phyloP scores from a whole-genome alignment of 164 flowering plant genomes.

The Vitis riparia region DNA sequence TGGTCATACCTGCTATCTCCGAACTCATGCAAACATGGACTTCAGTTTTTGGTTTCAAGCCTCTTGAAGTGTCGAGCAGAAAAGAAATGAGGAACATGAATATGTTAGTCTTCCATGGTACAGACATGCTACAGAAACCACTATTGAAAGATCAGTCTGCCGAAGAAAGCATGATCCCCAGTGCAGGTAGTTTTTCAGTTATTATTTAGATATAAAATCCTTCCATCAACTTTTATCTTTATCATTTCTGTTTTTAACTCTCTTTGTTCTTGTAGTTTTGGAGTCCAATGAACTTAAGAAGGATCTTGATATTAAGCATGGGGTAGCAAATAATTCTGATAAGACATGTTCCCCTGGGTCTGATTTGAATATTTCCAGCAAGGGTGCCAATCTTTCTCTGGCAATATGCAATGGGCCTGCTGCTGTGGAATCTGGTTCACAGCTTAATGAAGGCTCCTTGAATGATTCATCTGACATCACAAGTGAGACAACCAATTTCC shows the following conservation, averaged over 20 bases:
- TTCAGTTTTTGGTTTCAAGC: conserved; percentile 67
- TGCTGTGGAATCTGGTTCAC: conserved; percentile 8
- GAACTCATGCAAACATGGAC: conserved; percentile 76
- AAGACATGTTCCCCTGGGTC: neutral
- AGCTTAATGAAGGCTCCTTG: conserved; percentile 15
- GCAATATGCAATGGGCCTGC: neutral
- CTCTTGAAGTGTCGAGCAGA: conserved; percentile 41
- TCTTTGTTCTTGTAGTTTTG: conserved; percentile 12
- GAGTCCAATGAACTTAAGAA: conserved; percentile 11
- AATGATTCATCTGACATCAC: conserved; percentile 13
- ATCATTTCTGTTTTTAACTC: neutral
- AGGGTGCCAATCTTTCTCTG: neutral
- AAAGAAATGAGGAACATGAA: conserved; percentile 54
- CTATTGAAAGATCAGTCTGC: conserved; percentile 12
- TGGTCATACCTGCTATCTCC: conserved; percentile 78
- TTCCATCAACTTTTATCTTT: neutral
- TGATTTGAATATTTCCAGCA: conserved; percentile 9
- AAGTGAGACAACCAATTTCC: neutral
- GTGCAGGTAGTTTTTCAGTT: conserved; percentile 11
- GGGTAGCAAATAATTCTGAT: conserved; percentile 1
- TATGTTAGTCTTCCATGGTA: conserved; percentile 61
- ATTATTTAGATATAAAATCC: neutral
- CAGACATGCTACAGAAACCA: conserved; percentile 67
- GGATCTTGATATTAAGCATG: neutral
- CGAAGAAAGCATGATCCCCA: conserved; percentile 7